These are phyloP conservation scores for Lipomyces yamadae DNA, from an alignment of 805 yeast species.

Conservation along the genomic window DNA sequence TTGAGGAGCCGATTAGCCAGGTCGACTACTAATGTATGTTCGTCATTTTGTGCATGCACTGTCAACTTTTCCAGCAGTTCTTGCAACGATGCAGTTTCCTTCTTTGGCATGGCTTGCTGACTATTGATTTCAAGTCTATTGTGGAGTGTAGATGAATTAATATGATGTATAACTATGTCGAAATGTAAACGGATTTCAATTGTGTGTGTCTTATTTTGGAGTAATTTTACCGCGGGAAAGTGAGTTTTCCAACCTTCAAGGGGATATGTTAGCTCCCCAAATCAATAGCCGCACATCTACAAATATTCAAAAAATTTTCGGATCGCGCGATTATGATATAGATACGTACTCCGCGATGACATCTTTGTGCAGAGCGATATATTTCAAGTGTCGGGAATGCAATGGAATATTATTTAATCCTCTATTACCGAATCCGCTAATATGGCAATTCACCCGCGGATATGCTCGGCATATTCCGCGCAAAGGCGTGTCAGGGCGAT, in stretches of 20 bases:
- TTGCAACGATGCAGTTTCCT: conserved; percentile 21
- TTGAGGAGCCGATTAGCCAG: conserved; percentile 43
- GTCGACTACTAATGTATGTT: conserved; percentile 47
- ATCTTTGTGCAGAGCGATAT: neutral
- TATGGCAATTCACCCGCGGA: neutral
- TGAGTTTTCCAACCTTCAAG: no score
- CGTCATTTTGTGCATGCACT: conserved; percentile 48
- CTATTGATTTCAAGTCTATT: neutral
- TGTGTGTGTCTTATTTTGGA: no score
- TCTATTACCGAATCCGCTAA: neutral
- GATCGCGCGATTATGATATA: neutral
- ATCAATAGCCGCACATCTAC: no score
- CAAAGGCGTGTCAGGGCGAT: neutral
- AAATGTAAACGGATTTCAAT: neutral
- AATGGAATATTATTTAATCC: neutral
- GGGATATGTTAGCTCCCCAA: no score
- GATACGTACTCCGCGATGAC: neutral
- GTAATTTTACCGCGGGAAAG: no score
- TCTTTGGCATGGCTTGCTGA: conserved; percentile 24
- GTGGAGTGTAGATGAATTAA: neutral
- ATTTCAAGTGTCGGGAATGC: neutral
- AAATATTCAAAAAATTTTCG: no score
- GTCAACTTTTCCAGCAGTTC: conserved; percentile 47
- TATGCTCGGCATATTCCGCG: neutral
- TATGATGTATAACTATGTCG: neutral